Percentiles rank a stretch among this genome's conserved stretches.
Conservation (phyloP, 2,329 filamentous ascomycete genomes). For the Calonectria pteridis region DNA sequence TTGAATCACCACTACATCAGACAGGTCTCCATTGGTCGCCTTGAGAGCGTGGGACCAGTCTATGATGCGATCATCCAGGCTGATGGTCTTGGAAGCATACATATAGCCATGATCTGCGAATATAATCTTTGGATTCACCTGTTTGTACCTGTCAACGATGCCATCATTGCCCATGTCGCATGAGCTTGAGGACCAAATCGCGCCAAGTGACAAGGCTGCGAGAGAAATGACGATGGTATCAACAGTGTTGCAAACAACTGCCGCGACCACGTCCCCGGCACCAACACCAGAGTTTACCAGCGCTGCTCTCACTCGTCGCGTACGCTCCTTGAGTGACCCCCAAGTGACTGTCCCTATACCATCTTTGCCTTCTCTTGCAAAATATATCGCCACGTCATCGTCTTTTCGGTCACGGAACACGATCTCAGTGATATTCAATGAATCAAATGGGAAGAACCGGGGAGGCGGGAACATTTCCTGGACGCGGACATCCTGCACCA, state of each 20-base stretch:
- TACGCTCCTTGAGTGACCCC: background rate
- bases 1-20: constrained; percentile 8
- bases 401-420: constrained; percentile 11
- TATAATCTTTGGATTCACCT: constrained; percentile 24
- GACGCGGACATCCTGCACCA: background rate
- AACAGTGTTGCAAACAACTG: constrained; percentile 27
- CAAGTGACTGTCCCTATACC: constrained; percentile 9
- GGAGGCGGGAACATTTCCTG: constrained; percentile 18
- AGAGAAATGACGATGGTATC: constrained; percentile 19
- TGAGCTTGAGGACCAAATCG: constrained; percentile 24
- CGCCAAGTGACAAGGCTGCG: constrained; percentile 11
- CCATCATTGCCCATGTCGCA: constrained; percentile 10
- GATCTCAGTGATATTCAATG: constrained; percentile 19
- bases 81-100: constrained; percentile 7
- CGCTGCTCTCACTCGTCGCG: background rate
- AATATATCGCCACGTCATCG: constrained; percentile 13
- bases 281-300: constrained; percentile 6
- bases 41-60: constrained; percentile 5
- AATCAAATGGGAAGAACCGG: constrained; percentile 11
- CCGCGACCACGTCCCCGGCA: constrained; percentile 15
- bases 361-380: constrained; percentile 5
- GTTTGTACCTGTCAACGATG: constrained; percentile 20
- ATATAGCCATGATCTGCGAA: constrained; percentile 24
- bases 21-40: background rate
- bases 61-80: constrained; percentile 8